Percentiles rank a stretch among this genome's conserved stretches.
phyloP scores from a whole-genome alignment of 2,329 filamentous ascomycete species.

The Aspergillus quadrilineatus region DNA sequence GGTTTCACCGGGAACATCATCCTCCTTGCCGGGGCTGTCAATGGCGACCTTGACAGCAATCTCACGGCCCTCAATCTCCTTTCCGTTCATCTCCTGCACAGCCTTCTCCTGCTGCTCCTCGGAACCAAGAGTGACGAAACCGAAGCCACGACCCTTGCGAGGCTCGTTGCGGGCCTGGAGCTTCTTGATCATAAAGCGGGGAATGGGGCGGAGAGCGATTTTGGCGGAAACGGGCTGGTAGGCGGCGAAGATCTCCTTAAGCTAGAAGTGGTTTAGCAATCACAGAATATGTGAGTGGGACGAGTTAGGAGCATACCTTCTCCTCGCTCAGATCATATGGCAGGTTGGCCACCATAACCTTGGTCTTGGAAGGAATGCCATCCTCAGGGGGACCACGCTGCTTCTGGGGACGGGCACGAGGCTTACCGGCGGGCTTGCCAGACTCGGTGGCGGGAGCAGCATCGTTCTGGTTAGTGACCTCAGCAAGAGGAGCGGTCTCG shows the following conservation, averaged over 20 bases:
- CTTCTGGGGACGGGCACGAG: constrained; percentile 59
- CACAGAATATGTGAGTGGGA: constrained; percentile 2
- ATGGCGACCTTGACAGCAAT: constrained; percentile 99
- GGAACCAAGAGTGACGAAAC: constrained; percentile 92
- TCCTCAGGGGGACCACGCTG: constrained; percentile 96
- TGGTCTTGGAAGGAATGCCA: constrained; percentile 97
- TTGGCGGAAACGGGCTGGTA: constrained; percentile 94
- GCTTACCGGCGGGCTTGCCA: constrained; percentile 41
- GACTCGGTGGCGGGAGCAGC: constrained; percentile 43
- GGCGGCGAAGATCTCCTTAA: constrained; percentile 92
- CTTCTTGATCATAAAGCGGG: constrained; percentile 99
- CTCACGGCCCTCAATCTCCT: constrained; percentile 97
- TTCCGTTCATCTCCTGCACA: constrained; percentile 97
- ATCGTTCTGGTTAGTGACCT: constrained; percentile 23
- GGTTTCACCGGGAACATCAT: constrained; percentile 62
- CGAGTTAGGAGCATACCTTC: constrained; percentile 62
- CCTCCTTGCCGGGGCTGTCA: constrained; percentile 98
- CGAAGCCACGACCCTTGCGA: constrained; percentile 98
- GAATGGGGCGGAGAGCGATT: constrained; percentile 97
- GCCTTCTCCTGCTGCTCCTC: constrained; percentile 98
- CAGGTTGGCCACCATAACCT: constrained; percentile 99
- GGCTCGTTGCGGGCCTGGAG: constrained; percentile 96
- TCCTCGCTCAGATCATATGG: constrained; percentile 98
- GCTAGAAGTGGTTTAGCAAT: constrained; percentile 55
- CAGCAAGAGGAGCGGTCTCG: constrained; percentile 22